Base-by-base conservation (phyloP, 306 rosid species). In the Cajanus cajan region DNA sequence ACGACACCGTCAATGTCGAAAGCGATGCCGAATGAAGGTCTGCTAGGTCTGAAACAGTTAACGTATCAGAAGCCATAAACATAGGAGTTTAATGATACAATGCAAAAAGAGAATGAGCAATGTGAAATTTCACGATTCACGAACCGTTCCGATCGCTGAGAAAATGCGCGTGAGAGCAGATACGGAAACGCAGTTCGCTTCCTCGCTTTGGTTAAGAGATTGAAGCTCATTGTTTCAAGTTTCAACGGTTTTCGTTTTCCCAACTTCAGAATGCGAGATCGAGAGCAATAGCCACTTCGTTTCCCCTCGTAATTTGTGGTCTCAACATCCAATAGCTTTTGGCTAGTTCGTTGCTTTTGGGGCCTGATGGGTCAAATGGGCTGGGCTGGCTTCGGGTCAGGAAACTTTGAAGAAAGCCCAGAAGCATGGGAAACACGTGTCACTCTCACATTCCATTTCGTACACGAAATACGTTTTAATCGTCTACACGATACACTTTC, bases 1-100 rank as follows among this genome's bases (percentile, higher is more conserved):
- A 87, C 77, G 84, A 95, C 98, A 13, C 97, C 98, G 70, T 95
- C 98, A 62, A 95, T 95, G 91, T 95, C 98, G 79, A 95, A 92
- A 15, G 97, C 97, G 68, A 92, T 86, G 78, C 91, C 98, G 50
- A 90, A 89, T 1, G 88, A 76, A 76, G 90, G 68, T 63, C 93
- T 91, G 84, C 2, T 4, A 71, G 83, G 79, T 82, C 8, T 4
- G 64, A 62, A 86, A n/a, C 71, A 39, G 40, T 21, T 37, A 74
- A 12, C 24, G 19, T 21, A 36, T 12, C 11, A 15, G 62, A 69
- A 82, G 25, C 51, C 15, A 16, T n/a, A 3, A 61, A 44, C 21
- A 76, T 16, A 8, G 6, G 14, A 61, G n/a, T 24, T 10, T 3
- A 52, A 45, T 6, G 24, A 50, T 12, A 4, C 64, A 52, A 14